Evolutionary conservation across 768 basidiomycete genomes (phyloP).

Genomic region (Sistotremastrum niveocremeum): DNA sequence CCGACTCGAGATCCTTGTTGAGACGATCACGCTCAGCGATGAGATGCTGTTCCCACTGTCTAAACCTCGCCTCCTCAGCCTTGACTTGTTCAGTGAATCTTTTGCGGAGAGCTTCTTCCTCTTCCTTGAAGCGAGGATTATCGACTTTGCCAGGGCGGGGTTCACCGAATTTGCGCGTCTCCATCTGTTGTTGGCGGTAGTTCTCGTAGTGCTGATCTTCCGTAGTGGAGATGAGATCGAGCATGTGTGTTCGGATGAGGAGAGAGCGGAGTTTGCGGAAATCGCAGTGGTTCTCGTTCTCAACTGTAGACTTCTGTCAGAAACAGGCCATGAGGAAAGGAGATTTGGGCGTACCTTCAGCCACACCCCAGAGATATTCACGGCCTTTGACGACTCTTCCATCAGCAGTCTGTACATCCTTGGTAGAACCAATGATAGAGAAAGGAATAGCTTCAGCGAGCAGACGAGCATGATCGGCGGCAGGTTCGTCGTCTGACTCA

Average conservation of each 20-base stretch:
- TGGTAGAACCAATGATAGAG: slow-evolving; percentile 95
- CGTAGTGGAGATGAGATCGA: slow-evolving; percentile 91
- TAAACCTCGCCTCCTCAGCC: slow-evolving; percentile 91
- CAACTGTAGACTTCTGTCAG: slow-evolving; percentile 38
- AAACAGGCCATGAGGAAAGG: slow-evolving; percentile 1
- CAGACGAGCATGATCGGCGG: slow-evolving; percentile 77
- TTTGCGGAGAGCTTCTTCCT: slow-evolving; percentile 92
- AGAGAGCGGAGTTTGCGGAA: slow-evolving; percentile 95
- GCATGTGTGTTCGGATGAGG: slow-evolving; percentile 95
- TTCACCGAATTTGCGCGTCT: slow-evolving; percentile 98
- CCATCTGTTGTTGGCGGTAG: slow-evolving; percentile 98
- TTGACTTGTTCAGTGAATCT: slow-evolving; percentile 99
- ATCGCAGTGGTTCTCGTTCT: slow-evolving; percentile 99
- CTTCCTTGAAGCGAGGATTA: slow-evolving; percentile 99
- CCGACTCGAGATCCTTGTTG: slow-evolving; percentile 95
- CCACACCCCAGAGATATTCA: slow-evolving; percentile 99
- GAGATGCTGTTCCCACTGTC: slow-evolving; percentile 99
- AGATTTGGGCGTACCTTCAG: too few species aligned
- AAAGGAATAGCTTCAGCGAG: slow-evolving; percentile 92
- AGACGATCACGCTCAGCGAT: slow-evolving; percentile 96
- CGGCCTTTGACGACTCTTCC: slow-evolving; percentile 92
- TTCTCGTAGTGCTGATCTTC: slow-evolving; percentile 97
- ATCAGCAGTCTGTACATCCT: slow-evolving; percentile 85
- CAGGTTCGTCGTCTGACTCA: slow-evolving; percentile 75
- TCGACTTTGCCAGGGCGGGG: slow-evolving; percentile 97